Evolutionary conservation across 768 basidiomycete genomes (phyloP).

Genomic region (Suillus sp.): DNA sequence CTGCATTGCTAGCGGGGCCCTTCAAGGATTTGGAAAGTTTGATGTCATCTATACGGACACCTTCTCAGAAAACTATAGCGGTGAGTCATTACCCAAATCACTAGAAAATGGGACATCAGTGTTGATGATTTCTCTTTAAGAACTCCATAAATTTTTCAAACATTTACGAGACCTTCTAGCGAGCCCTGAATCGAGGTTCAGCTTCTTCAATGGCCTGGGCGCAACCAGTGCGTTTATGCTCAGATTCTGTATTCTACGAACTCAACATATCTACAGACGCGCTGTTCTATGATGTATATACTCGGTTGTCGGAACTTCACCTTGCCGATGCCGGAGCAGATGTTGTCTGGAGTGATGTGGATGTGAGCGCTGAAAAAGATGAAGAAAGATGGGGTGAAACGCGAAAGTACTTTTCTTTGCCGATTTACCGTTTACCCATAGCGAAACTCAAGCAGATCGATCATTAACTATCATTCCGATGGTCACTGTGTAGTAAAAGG

Average conservation of each 20-base stretch:
- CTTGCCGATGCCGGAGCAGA: conserved; percentile 79
- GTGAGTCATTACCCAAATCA: conserved; percentile 32
- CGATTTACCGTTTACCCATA: conserved; percentile 72
- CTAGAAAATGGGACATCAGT: not conserved
- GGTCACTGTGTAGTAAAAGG: not conserved
- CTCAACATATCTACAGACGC: conserved; percentile 47
- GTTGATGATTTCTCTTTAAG: conserved; percentile 30
- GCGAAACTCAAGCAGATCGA: conserved; percentile 32
- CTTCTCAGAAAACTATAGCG: conserved; percentile 84
- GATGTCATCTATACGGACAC: conserved; percentile 93
- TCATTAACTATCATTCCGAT: not conserved
- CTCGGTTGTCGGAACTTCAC: conserved; percentile 81
- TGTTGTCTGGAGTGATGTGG: conserved; percentile 81
- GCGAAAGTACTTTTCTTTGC: conserved; percentile 74
- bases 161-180: conserved; percentile 74
- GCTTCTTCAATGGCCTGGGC: conserved; percentile 97
- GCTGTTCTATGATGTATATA: conserved; percentile 90
- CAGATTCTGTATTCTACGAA: not conserved
- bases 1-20: conserved; percentile 58
- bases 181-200: conserved; percentile 76
- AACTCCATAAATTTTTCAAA: conserved; percentile 81
- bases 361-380: conserved; percentile 52
- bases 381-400: conserved; percentile 76
- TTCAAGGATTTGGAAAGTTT: conserved; percentile 72
- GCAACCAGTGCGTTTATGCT: conserved; percentile 72